phyloP scores from a whole-genome alignment of 768 basidiomycete genomes.

The Boletus rubropictus region DNA sequence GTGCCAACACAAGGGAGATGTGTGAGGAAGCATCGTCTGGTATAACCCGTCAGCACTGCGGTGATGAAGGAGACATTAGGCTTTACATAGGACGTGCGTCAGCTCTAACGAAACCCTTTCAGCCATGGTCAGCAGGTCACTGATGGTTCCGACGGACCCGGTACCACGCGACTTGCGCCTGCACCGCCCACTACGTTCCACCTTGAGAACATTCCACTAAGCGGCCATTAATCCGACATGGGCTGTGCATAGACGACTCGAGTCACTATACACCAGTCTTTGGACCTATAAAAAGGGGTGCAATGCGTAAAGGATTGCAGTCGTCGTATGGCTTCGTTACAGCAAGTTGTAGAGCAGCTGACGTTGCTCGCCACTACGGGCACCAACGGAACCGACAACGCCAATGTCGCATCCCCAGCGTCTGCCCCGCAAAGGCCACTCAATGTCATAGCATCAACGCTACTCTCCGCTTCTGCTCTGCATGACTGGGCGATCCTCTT shows the following conservation, averaged over 20 bases:
- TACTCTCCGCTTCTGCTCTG: slow-evolving; percentile 51
- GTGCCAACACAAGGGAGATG: slow-evolving; percentile 51
- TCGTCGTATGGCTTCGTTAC: slow-evolving; percentile 22
- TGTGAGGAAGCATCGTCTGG: slow-evolving; percentile 59
- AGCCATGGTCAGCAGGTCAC: slow-evolving; percentile 1
- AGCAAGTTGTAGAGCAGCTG: slow-evolving; percentile 29
- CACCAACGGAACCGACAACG: slow-evolving; percentile 5
- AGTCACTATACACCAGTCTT: slow-evolving; percentile 2
- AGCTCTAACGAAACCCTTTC: slow-evolving; percentile 49
- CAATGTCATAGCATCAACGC: slow-evolving; percentile 31
- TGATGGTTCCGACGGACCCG: too few species aligned
- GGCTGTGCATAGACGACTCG: slow-evolving; percentile 11
- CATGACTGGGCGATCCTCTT: slow-evolving; percentile 62
- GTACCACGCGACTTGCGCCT: too few species aligned
- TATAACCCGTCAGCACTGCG: slow-evolving; percentile 3
- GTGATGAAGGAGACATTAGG: background rate
- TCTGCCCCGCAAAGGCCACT: slow-evolving; percentile 16
- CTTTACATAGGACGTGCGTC: slow-evolving; percentile 59
- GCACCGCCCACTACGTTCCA: background rate
- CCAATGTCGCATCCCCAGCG: slow-evolving; percentile 14
- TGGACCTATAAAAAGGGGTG: slow-evolving; percentile 15
- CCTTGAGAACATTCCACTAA: too few species aligned
- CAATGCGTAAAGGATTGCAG: background rate
- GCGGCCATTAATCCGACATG: too few species aligned
- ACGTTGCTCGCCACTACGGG: slow-evolving; percentile 17